Evolutionary conservation across 1,139 yeast genomes (phyloP).

Genomic region (Nakaseomyces bracarensis): DNA sequence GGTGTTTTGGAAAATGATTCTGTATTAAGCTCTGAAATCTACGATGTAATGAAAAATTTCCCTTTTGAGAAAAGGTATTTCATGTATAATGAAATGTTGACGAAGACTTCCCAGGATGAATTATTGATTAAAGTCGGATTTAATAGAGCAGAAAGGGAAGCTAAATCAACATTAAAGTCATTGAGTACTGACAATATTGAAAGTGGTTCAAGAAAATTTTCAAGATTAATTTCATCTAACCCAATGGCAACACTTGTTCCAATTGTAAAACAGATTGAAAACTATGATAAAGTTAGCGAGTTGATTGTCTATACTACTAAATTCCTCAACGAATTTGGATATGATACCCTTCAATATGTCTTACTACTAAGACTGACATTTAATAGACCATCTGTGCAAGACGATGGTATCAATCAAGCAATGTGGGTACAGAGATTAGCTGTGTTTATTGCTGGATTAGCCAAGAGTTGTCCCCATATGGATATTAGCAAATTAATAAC

Average conservation of each 20-base stretch:
- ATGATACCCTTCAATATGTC: conserved; percentile 78
- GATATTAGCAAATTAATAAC: conserved; percentile 50
- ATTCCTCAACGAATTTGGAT: conserved; percentile 68
- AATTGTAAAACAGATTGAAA: conserved; percentile 68
- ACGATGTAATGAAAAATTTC: conserved; percentile 44
- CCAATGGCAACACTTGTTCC: conserved; percentile 72
- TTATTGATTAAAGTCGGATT: conserved; percentile 55
- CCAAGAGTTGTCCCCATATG: conserved; percentile 46
- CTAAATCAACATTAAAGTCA: conserved; percentile 73
- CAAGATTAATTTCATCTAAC: conserved; percentile 68
- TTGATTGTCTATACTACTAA: conserved; percentile 75
- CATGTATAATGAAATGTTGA: conserved; percentile 76
- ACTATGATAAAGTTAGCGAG: conserved; percentile 79
- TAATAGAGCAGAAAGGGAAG: conserved; percentile 68
- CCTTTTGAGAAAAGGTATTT: conserved; percentile 62
- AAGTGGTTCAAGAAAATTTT: conserved; percentile 68
- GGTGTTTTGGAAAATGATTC: conserved; percentile 56
- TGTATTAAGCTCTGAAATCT: conserved; percentile 55
- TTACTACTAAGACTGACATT: conserved; percentile 63
- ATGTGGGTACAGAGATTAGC: conserved; percentile 80
- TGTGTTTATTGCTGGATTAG: conserved; percentile 56
- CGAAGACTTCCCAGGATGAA: conserved; percentile 45
- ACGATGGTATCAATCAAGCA: conserved; percentile 72
- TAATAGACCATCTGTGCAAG: conserved; percentile 61
- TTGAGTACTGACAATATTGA: conserved; percentile 78